phyloP scores from a whole-genome alignment of 352 stramenopile genomes.

The Globisporangium solare region DNA sequence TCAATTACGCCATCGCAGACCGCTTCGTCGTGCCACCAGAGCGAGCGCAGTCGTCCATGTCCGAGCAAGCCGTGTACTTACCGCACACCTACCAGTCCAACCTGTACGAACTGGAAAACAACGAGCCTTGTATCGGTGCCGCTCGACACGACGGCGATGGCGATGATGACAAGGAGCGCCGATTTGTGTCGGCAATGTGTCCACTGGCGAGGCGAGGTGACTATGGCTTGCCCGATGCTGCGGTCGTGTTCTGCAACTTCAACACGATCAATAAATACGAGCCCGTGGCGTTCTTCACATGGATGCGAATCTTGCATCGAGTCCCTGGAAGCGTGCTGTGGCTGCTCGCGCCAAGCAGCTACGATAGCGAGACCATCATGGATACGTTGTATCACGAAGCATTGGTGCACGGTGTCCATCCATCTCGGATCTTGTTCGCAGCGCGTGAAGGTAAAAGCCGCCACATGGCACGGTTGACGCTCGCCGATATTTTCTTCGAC shows the following conservation, averaged over 20 bases:
- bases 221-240: conserved; percentile 26
- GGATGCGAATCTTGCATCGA: conserved; percentile 85
- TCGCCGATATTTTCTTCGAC: conserved; percentile 93
- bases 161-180: not conserved
- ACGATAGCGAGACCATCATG: conserved; percentile 21
- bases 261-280: conserved; percentile 95
- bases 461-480: conserved; percentile 78
- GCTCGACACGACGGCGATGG: not conserved
- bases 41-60: conserved; percentile 38
- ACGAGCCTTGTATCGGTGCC: not conserved
- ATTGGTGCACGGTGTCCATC: conserved; percentile 52
- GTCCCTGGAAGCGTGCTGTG: conserved; percentile 85
- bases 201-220: conserved; percentile 15
- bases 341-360: conserved; percentile 53
- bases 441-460: conserved; percentile 40
- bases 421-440: conserved; percentile 67
- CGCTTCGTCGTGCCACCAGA: conserved; percentile 55
- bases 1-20: conserved; percentile 81
- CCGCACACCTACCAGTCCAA: conserved; percentile 91
- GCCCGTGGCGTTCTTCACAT: conserved; percentile 77
- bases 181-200: conserved; percentile 11
- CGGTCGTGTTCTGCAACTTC: conserved; percentile 88
- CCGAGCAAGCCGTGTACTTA: conserved; percentile 86
- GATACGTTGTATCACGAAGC: conserved; percentile 54
- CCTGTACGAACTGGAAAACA: conserved; percentile 39